Percentiles rank a stretch among this genome's conserved stretches.
These are phyloP conservation scores for Withania somnifera DNA, from an alignment of 305 asterid genomes.

Conservation along the genomic window DNA sequence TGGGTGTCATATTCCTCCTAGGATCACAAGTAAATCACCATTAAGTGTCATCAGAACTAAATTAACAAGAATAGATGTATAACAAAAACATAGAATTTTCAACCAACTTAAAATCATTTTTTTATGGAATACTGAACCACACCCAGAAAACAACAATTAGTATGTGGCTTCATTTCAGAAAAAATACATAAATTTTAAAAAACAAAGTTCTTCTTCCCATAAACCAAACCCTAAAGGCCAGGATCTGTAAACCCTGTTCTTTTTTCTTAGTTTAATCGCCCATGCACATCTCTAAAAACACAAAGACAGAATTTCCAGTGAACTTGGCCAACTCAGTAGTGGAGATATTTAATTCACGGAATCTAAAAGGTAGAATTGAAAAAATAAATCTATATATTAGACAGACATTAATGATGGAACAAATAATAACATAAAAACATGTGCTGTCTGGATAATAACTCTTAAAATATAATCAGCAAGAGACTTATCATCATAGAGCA, in stretches of 20 bases:
- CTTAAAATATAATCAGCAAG: background rate
- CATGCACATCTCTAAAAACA: background rate
- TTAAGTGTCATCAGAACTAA: background rate
- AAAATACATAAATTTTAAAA: background rate
- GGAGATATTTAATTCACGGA: background rate
- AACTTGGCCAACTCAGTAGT: background rate
- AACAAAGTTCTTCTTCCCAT: background rate
- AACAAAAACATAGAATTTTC: background rate
- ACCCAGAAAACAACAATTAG: background rate
- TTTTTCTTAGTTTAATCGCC: background rate
- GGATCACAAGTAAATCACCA: background rate
- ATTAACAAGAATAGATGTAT: background rate
- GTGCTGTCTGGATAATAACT: background rate
- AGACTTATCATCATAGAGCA: background rate
- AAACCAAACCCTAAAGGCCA: background rate
- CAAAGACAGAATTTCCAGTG: background rate
- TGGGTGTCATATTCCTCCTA: constrained; percentile 99
- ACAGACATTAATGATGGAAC: background rate
- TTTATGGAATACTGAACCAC: background rate
- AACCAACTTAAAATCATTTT: background rate
- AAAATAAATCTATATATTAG: background rate
- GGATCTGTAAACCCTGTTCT: background rate
- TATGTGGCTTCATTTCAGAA: background rate
- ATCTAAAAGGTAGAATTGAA: background rate
- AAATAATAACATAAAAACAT: background rate